Percentiles rank a stretch among this genome's conserved stretches.
Evolutionary conservation across 495 filamentous ascomycete species (phyloP).

Genomic region (Xylaria palmicola): DNA sequence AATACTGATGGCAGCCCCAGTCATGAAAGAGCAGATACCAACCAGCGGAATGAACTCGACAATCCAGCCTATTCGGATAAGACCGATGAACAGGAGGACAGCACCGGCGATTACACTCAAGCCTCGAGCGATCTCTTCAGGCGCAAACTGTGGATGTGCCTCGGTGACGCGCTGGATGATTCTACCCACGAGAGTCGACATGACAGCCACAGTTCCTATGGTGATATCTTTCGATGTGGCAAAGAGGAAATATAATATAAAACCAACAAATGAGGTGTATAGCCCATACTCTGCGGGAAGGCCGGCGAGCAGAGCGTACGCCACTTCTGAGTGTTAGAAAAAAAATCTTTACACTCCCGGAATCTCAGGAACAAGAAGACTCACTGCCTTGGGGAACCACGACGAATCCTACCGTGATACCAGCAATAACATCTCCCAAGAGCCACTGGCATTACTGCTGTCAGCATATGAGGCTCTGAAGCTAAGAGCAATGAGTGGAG

Average conservation of each 20-base stretch:
- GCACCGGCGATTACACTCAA: conserved; percentile 48
- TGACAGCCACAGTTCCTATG: conserved; percentile 82
- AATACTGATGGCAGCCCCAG: conserved; percentile 53
- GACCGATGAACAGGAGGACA: conserved; percentile 49
- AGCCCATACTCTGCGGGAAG: conserved; percentile 60
- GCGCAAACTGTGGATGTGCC: conserved; percentile 37
- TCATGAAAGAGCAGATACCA: conserved; percentile 55
- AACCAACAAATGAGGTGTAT: conserved; percentile 67
- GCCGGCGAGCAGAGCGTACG: conserved; percentile 60
- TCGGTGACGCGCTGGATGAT: conserved; percentile 60
- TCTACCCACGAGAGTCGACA: conserved; percentile 85
- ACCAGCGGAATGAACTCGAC: conserved; percentile 54
- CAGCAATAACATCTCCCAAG: conserved; percentile 48
- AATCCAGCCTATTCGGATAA: conserved; percentile 49
- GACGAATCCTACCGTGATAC: too few relatives aligned
- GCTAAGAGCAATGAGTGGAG: neutral
- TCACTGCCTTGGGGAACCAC: too few relatives aligned
- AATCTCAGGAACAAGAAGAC: too few relatives aligned
- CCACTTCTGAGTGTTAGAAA: too few relatives aligned
- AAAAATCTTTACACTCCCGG: too few relatives aligned
- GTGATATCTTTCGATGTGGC: conserved; percentile 70
- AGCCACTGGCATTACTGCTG: conserved; percentile 33
- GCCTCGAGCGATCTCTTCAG: conserved; percentile 42
- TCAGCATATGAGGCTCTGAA: neutral
- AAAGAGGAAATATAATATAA: conserved; percentile 66